Evolutionary conservation across 2,329 filamentous ascomycete genomes (phyloP).

Genomic region (Cytospora leucostoma): DNA sequence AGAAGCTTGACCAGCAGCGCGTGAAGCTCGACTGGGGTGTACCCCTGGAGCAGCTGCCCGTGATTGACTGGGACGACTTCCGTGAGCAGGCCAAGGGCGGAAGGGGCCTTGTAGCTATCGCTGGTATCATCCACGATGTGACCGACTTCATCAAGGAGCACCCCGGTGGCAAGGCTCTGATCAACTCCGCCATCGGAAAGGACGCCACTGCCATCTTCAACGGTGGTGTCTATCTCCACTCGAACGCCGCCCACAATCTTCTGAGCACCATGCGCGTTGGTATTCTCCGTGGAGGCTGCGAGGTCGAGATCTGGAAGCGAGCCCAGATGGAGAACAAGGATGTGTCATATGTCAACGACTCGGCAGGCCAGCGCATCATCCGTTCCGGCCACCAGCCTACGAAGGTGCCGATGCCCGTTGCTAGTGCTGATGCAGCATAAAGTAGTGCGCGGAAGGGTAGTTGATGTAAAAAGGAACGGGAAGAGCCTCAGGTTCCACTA

Average conservation of each 20-base stretch:
- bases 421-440: conserved; percentile 81
- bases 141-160: conserved; percentile 84
- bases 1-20: conserved; percentile 90
- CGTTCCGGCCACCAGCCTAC: conserved; percentile 85
- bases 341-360: conserved; percentile 77
- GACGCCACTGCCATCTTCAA: conserved; percentile 91
- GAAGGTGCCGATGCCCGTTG: conserved; percentile 75
- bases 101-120: conserved; percentile 74
- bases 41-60: conserved; percentile 81
- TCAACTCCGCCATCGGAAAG: conserved; percentile 79
- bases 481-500: not conserved
- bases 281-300: conserved; percentile 82
- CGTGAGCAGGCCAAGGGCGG: conserved; percentile 76
- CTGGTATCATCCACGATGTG: conserved; percentile 85
- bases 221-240: conserved; percentile 86
- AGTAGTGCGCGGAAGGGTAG: conserved; percentile 1
- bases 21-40: conserved; percentile 81
- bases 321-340: conserved; percentile 84
- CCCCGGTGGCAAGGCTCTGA: conserved; percentile 87
- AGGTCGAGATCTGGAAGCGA: conserved; percentile 93
- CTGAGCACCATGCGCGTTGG: conserved; percentile 86
- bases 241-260: conserved; percentile 86
- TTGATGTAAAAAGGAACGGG: not conserved
- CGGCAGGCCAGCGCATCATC: conserved; percentile 77
- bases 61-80: conserved; percentile 85